Conservation (phyloP, 1,284 basidiomycete genomes). For the Trametes polyzona region DNA sequence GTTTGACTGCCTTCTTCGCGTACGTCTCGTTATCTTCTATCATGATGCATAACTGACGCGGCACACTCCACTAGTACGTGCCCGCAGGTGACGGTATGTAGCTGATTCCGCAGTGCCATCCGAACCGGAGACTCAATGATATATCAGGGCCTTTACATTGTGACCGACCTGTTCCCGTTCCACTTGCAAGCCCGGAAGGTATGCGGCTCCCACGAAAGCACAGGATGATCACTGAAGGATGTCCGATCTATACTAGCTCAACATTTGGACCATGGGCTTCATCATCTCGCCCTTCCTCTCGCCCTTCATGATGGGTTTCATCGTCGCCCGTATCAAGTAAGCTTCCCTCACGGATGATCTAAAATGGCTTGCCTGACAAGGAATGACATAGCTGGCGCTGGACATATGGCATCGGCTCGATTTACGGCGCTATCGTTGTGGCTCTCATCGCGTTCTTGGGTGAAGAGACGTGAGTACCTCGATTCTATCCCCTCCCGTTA, state of each 20-base stretch:
- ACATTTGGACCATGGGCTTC: slow-evolving; percentile 76
- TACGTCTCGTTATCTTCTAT: slow-evolving; percentile 34
- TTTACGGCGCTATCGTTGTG: slow-evolving; percentile 62
- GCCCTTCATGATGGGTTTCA: slow-evolving; percentile 72
- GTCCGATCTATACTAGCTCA: slow-evolving; percentile 45
- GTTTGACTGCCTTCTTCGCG: slow-evolving; percentile 72
- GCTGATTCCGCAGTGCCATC: background rate
- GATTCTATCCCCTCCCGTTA: background rate
- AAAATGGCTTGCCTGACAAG: background rate
- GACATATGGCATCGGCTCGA: slow-evolving; percentile 70
- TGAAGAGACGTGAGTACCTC: slow-evolving; percentile 63
- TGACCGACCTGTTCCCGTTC: slow-evolving; percentile 76
- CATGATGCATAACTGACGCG: background rate
- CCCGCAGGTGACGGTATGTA: slow-evolving; percentile 68
- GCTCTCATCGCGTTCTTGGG: slow-evolving; percentile 57
- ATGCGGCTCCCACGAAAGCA: background rate
- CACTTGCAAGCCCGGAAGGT: slow-evolving; percentile 76
- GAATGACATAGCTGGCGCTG: slow-evolving; percentile 59
- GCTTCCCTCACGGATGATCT: background rate
- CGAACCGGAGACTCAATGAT: background rate
- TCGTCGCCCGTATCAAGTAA: slow-evolving; percentile 60
- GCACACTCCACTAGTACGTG: slow-evolving; percentile 47
- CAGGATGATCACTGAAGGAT: background rate
- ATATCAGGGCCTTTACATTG: slow-evolving; percentile 62
- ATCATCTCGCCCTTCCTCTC: slow-evolving; percentile 68